A percentile compares a stretch with the other conserved stretches of the same genome.
Conservation (phyloP, 805 yeast species). For the Candida tallmaniae region DNA sequence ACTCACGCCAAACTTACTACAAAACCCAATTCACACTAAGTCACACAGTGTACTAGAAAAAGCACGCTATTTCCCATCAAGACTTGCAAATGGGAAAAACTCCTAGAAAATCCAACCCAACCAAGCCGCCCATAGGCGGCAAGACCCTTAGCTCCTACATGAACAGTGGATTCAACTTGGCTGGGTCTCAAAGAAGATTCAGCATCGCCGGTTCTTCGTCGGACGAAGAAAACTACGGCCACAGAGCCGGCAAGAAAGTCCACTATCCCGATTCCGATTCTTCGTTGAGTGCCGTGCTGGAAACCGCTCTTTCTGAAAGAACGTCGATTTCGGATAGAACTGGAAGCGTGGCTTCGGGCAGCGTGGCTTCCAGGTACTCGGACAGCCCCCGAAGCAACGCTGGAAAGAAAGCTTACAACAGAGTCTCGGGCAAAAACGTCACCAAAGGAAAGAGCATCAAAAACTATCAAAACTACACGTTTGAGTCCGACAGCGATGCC, state of each 20-base stretch:
- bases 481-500: conserved; percentile 1
- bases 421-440: neutral
- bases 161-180: conserved; percentile 11
- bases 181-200: conserved; percentile 18
- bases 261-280: conserved; percentile 29
- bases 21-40: neutral
- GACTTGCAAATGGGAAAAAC: conserved; percentile 6
- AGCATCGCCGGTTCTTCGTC: conserved; percentile 31
- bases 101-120: conserved; percentile 10
- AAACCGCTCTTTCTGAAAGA: conserved; percentile 15
- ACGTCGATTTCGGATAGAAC: conserved; percentile 5
- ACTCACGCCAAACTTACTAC: neutral
- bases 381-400: neutral
- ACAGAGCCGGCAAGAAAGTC: conserved; percentile 1
- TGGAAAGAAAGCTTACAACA: conserved; percentile 7
- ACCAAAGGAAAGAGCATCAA: conserved; percentile 6
- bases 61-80: too few relatives aligned
- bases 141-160: conserved; percentile 26
- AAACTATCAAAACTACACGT: neutral
- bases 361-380: neutral
- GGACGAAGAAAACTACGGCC: conserved; percentile 1
- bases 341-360: neutral
- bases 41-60: too few relatives aligned
- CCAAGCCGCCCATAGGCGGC: conserved; percentile 20
- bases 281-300: conserved; percentile 37